Evolutionary conservation across 768 basidiomycete genomes (phyloP).

Genomic region (Scleroderma citrinum): DNA sequence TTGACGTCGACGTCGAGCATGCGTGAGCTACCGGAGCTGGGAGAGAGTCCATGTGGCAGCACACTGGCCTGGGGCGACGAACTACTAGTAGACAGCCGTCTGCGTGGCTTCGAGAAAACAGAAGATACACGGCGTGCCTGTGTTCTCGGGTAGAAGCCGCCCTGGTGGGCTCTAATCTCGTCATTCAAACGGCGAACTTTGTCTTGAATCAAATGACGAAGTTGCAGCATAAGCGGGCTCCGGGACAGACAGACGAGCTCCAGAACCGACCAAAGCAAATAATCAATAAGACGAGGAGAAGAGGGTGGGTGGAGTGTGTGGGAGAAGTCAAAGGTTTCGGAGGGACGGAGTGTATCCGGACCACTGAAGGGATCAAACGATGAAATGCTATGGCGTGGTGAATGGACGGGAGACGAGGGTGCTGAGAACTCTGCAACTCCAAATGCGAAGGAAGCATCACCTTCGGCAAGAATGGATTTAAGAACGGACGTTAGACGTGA

Average conservation of each 20-base stretch:
- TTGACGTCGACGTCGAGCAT: constrained; percentile 13
- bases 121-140: constrained; percentile 43
- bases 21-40: constrained; percentile 22
- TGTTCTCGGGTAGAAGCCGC: constrained; percentile 23
- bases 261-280: constrained; percentile 65
- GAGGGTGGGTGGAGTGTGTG: constrained; percentile 14
- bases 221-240: constrained; percentile 57
- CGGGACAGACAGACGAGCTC: constrained; percentile 60
- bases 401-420: constrained; percentile 45
- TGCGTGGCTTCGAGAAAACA: constrained; percentile 52
- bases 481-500: constrained; percentile 51
- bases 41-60: constrained; percentile 32
- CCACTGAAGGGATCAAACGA: constrained; percentile 12
- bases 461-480: constrained; percentile 45
- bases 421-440: constrained; percentile 37
- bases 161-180: constrained; percentile 37
- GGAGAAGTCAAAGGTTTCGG: not conserved
- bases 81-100: constrained; percentile 32
- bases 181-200: constrained; percentile 51
- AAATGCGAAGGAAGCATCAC: constrained; percentile 59
- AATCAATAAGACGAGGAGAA: constrained; percentile 60
- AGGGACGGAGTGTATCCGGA: constrained; percentile 1
- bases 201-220: constrained; percentile 62
- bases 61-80: constrained; percentile 44
- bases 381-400: constrained; percentile 40